Conservation (phyloP, 108 stramenopile species). For the Chaetoceros tenuissimus region DNA sequence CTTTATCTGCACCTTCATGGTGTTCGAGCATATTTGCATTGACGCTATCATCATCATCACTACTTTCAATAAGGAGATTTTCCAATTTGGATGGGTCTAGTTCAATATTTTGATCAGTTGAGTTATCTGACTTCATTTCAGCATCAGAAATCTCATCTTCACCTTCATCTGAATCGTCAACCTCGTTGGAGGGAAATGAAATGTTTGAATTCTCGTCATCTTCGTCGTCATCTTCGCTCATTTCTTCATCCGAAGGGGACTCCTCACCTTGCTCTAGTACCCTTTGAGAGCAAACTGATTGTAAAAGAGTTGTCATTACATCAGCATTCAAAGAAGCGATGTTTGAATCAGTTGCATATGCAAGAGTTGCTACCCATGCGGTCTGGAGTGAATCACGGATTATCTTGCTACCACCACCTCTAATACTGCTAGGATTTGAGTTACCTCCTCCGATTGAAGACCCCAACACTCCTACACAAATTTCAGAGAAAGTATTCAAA, state of each 20-base stretch:
- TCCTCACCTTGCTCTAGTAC: slow-evolving; percentile 4
- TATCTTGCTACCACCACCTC: slow-evolving; percentile 60
- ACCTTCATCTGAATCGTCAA: slow-evolving; percentile 30
- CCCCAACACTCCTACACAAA: slow-evolving; percentile 58
- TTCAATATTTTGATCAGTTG: slow-evolving; percentile 43
- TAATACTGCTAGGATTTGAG: slow-evolving; percentile 17
- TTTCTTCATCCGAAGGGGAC: slow-evolving; percentile 10
- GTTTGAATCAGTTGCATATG: background rate
- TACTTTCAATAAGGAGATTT: slow-evolving; percentile 68
- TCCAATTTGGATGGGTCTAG: slow-evolving; percentile 51
- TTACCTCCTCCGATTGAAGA: slow-evolving; percentile 53
- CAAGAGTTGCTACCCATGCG: slow-evolving; percentile 34
- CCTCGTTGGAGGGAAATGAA: slow-evolving; percentile 20
- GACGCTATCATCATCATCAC: slow-evolving; percentile 48
- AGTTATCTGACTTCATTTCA: slow-evolving; percentile 1
- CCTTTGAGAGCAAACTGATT: slow-evolving; percentile 43
- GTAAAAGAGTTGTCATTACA: slow-evolving; percentile 40
- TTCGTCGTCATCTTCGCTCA: slow-evolving; percentile 13
- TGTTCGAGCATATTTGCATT: slow-evolving; percentile 58
- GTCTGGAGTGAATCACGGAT: slow-evolving; percentile 60
- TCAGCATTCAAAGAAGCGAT: slow-evolving; percentile 31
- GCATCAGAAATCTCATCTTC: slow-evolving; percentile 8
- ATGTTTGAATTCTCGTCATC: slow-evolving; percentile 8
- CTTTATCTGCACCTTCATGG: slow-evolving; percentile 82
- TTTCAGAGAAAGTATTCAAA: slow-evolving; percentile 40